Conservation (phyloP, 306 rosid species). For the Alnus glutinosa region DNA sequence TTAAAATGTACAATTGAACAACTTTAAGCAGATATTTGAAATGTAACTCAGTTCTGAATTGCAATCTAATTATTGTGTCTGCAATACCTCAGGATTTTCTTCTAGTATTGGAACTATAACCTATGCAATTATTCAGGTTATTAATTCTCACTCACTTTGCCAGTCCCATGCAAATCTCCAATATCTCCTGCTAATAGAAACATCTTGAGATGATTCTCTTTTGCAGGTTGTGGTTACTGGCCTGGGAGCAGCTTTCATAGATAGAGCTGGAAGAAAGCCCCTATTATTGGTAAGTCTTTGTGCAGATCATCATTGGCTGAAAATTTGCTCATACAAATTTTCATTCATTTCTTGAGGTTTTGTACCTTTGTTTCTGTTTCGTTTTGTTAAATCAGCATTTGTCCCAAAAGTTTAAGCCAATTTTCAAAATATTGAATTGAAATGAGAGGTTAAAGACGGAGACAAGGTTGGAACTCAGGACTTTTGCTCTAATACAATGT, state of each 20-base stretch:
- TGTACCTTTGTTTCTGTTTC: slow-evolving; percentile 14
- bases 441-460: no score
- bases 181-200: slow-evolving; percentile 1
- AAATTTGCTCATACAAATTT: slow-evolving; percentile 6
- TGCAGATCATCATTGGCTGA: neutral
- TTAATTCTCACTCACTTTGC: slow-evolving; percentile 13
- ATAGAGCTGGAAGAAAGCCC: slow-evolving; percentile 84
- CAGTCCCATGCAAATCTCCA: slow-evolving; percentile 2
- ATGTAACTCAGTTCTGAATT: slow-evolving; percentile 12
- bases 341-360: slow-evolving; percentile 20
- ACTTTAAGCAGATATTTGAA: slow-evolving; percentile 21
- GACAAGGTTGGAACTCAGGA: no score
- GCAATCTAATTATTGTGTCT: neutral
- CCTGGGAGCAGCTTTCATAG: slow-evolving; percentile 60
- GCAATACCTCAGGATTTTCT: slow-evolving; percentile 62
- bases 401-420: no score
- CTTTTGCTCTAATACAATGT: no score
- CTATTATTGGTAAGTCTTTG: slow-evolving; percentile 57
- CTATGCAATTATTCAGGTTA: slow-evolving; percentile 79
- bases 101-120: slow-evolving; percentile 51
- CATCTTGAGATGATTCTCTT: slow-evolving; percentile 16
- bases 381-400: no score
- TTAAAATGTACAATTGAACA: neutral
- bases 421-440: no score
- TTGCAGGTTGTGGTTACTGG: slow-evolving; percentile 65